Base-by-base conservation (phyloP, 352 stramenopile genomes). In the Thalassiosira livingstoniorum region DNA sequence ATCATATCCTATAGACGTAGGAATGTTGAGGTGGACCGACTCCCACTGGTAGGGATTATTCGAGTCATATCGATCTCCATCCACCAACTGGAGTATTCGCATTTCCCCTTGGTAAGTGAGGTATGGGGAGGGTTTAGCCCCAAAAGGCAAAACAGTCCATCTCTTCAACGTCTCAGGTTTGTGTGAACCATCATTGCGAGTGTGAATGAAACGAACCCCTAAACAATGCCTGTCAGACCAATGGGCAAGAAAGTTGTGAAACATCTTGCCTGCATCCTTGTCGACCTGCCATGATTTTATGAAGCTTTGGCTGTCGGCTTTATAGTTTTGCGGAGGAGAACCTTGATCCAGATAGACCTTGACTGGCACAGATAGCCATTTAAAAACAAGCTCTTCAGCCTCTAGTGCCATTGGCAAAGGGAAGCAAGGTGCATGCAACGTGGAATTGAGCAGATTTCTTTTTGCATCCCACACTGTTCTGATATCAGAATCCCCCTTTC, bases 161-260 rank as follows among this genome's bases (percentile, higher is more conserved):
- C 39, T 15, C n/a, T 65, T 58, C 21, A 67, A 73, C 3, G 34
- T 35, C 21, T 72, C 21, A 25, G 7, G 13, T 61, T 79, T 62
- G 25, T 54, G 0, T 61, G 2, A 4, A 23, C 64, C 43, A 29
- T 64, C 43, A 27, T 54, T 70, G 2, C 13, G 32, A 47, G 62
- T 75, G 13, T 81, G 57, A n/a, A 75, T 27, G 15, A 42, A 63
- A 7, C 73, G 13, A 37, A 91, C 54, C 29, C 78, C 78, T 39
- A 51, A 69, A 15, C 67, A 76, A 45, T 65, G 25, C 10, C 57
- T 7, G 7, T 87, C 23, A 0, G 27, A 29, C 23, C 62, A 27
- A 67, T 90, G 66, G 4, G 90, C 55, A 1, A 47, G 15, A 60
- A 83, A 88, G 43, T 90, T 92, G 7, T 84, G 35, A 60, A 92